Conservation (phyloP, 306 rosid species). For the Sphenostylis stenocarpa region DNA sequence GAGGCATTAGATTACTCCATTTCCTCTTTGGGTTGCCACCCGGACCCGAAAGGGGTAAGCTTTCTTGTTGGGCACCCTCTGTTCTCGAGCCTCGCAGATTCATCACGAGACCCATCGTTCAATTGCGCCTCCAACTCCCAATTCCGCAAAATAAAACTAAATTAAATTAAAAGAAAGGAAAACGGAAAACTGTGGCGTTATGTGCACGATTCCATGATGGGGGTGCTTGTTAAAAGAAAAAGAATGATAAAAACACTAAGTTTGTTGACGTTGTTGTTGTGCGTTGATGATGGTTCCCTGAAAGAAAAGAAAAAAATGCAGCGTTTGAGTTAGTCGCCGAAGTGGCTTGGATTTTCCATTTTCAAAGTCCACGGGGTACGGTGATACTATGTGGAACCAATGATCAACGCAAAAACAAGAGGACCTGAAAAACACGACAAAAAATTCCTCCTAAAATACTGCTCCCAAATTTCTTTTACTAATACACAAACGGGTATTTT, state of each 20-base stretch:
- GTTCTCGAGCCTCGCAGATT: conserved; percentile 67
- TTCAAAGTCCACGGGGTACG: conserved; percentile 34
- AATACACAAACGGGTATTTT: background rate
- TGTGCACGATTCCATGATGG: conserved; percentile 21
- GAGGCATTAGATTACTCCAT: conserved; percentile 70
- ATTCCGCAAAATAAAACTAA: background rate
- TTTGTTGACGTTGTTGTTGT: background rate
- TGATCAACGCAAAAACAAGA: conserved; percentile 19
- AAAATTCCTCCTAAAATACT: background rate
- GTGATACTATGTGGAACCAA: conserved; percentile 16
- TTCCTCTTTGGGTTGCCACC: conserved; percentile 44
- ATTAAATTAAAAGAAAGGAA: background rate
- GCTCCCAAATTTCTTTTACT: background rate
- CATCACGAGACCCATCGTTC: conserved; percentile 55
- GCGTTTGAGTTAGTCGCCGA: background rate
- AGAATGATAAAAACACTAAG: background rate
- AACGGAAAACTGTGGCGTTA: conserved; percentile 14
- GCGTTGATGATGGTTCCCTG: background rate
- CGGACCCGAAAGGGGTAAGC: conserved; percentile 42
- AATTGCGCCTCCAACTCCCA: conserved; percentile 19
- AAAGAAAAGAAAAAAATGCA: background rate
- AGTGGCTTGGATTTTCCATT: background rate
- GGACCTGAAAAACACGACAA: background rate
- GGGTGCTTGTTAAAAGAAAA: background rate
- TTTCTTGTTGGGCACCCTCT: conserved; percentile 47